Evolutionary conservation across 2,329 filamentous ascomycete species (phyloP), one percentile per base, ranked within the genome.

Genomic region (Cyclaneusma minus): DNA sequence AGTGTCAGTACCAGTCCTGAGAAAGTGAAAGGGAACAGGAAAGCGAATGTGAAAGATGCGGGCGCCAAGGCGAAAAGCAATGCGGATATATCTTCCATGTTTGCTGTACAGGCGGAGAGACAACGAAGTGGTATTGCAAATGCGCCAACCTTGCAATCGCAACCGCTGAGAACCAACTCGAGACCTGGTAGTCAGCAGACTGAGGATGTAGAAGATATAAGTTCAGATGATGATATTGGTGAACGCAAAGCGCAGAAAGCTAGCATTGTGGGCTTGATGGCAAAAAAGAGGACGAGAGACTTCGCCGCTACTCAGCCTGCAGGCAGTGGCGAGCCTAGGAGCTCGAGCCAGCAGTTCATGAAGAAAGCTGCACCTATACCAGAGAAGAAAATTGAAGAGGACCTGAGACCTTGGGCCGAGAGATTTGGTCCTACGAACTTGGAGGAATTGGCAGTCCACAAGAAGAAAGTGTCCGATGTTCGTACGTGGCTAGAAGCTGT

Each of bases 381-480:
- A 8, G 41, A 40, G 10, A 35, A 38, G 6, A 35, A 37, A 3
- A 21, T 41, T 5, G 55, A 60, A 25, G 60, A 68, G 18, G 75
- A 83, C 37, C 52, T 60, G 25, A 66, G 77, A 27, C 84, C 87
- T 3, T 95, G 87, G 87, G 79, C 79, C 10, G 85, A 94, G 39
- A 70, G 74, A 38, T 95, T 83, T 49, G 74, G 68, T 3, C 87
- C 87, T 0, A 43, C 49, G 3, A 77, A 67, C 38, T 49, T 94
- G 8, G 73, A 84, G 10, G 87, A 95, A 52, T 58, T 98, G 23
- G 87, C 79, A 0, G 87, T 98, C 11, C 85, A 98, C 50, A 94
- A 91, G 57, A 89, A 70, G 41, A 98, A 98, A 50, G 80, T 95
- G 5, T 55, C 69, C 3, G 85, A 95, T 52, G 85, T 95, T 23